Conservation (phyloP, 345 rosid species). For the Ceriops zippeliana region DNA sequence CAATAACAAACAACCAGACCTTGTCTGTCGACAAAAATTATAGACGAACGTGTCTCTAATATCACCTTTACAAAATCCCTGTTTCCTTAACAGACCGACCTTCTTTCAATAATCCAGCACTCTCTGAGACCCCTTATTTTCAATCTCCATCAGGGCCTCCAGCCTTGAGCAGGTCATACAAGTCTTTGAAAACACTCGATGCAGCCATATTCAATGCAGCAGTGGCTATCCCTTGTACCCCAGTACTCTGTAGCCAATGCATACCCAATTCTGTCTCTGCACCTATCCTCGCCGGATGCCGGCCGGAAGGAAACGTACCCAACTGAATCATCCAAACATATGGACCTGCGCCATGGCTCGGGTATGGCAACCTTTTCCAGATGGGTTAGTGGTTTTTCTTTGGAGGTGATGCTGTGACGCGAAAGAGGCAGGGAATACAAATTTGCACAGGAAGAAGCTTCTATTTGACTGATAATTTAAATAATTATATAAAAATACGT, state of each 20-base stretch:
- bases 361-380: constrained; percentile 34
- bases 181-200: constrained; percentile 27
- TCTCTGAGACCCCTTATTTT: constrained; percentile 53
- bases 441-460: no score
- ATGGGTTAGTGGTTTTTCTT: constrained; percentile 34
- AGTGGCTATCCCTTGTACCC: constrained; percentile 43
- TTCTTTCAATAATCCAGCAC: constrained; percentile 57
- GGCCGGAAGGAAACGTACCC: constrained; percentile 42
- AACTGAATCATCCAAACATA: constrained; percentile 43
- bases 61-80: constrained; percentile 41
- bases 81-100: constrained; percentile 62
- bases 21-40: constrained; percentile 34
- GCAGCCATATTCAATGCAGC: constrained; percentile 37
- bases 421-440: no score
- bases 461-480: no score
- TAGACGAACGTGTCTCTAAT: constrained; percentile 47
- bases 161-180: constrained; percentile 46
- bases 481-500: no score
- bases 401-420: constrained; percentile 29
- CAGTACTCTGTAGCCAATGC: constrained; percentile 37
- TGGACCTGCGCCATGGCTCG: constrained; percentile 47
- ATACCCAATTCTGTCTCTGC: constrained; percentile 40
- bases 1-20: not conserved
- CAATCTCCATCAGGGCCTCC: constrained; percentile 53
- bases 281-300: constrained; percentile 28